Conservation (phyloP, 1,284 basidiomycete genomes). For the Inonotus hispidus region DNA sequence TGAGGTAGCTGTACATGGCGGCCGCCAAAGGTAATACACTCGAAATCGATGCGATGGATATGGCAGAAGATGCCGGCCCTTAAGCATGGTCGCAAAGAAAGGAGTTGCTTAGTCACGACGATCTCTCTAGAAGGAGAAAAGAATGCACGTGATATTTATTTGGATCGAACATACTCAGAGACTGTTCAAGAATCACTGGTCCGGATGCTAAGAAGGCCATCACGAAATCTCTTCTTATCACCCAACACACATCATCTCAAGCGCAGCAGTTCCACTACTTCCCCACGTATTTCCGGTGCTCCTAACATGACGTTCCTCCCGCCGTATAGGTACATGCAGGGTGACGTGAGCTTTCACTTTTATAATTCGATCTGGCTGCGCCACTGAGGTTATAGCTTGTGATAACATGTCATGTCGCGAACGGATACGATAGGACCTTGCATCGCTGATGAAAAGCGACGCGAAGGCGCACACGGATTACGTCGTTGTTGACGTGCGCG, state of each 20-base stretch:
- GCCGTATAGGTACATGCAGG: slow-evolving; percentile 14
- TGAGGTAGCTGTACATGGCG: no score
- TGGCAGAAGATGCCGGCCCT: no score
- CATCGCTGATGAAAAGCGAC: slow-evolving; percentile 54
- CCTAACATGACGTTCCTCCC: slow-evolving; percentile 12
- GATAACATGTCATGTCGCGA: neutral
- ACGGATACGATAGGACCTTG: slow-evolving; percentile 52
- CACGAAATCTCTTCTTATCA: neutral
- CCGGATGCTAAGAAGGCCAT: neutral
- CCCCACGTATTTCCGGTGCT: neutral
- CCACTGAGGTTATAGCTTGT: neutral
- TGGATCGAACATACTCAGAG: neutral
- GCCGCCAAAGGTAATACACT: no score
- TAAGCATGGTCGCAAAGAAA: no score
- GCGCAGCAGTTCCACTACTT: neutral
- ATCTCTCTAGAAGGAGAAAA: neutral
- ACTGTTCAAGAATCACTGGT: neutral
- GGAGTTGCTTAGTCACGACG: neutral
- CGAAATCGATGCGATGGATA: no score
- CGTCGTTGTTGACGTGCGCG: slow-evolving; percentile 72
- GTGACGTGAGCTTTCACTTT: slow-evolving; percentile 10
- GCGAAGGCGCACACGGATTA: slow-evolving; percentile 60
- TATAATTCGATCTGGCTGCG: neutral
- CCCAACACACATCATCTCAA: neutral
- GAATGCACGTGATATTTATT: neutral